Base-by-base conservation (phyloP, 2,329 filamentous ascomycete species). In the Dothideomycetidae sp. region DNA sequence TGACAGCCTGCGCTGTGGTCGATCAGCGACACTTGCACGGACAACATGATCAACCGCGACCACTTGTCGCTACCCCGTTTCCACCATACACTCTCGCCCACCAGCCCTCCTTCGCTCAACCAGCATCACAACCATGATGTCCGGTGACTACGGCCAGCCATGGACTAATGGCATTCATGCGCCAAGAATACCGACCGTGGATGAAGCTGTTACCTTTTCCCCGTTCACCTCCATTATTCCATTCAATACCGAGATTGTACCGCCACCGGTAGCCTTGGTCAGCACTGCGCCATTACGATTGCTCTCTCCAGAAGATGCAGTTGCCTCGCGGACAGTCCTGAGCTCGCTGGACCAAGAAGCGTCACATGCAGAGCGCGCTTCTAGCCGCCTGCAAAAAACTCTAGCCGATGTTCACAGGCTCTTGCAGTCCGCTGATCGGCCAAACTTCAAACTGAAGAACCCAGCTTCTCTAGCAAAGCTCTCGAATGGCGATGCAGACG, bases 151-250 rank as follows among this genome's bases (percentile, higher is more conserved):
- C n/a, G 21, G n/a, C 21, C 21, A 26, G 7, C 7, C 21, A 26
- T 26, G 21, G 21, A n/a, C 7, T n/a, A 26, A 26, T n/a, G 21
- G 7, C 7, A 7, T 26, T n/a, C 21, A 26, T 26, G 7, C 21
- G 31, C 31, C 29, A 14, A 29, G 32, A 13, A 56, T 64, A 29
- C 62, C 65, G 9, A 67, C 63, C 3, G 70, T 90, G 10, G 71
- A 78, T 40, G 80, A 90, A 52, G 81, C 81, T 18, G 65, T 90
- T 31, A 79, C 81, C n/a, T 86, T 77, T 58, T 82, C 81, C 36
- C 82, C 83, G 15, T 78, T 88, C 53, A 81, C 78, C 33, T 84
- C 81, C 3, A 78, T 86, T 33, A 69, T 82, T 36, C 81, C 82
- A 2, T 83, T 88, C 56, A 73, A 80, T 55, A 15, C 42, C 66